Percentiles rank a stretch among this genome's conserved stretches.
Conservation (phyloP, 2,329 filamentous ascomycete genomes). For the Phaeosphaeria sp. region DNA sequence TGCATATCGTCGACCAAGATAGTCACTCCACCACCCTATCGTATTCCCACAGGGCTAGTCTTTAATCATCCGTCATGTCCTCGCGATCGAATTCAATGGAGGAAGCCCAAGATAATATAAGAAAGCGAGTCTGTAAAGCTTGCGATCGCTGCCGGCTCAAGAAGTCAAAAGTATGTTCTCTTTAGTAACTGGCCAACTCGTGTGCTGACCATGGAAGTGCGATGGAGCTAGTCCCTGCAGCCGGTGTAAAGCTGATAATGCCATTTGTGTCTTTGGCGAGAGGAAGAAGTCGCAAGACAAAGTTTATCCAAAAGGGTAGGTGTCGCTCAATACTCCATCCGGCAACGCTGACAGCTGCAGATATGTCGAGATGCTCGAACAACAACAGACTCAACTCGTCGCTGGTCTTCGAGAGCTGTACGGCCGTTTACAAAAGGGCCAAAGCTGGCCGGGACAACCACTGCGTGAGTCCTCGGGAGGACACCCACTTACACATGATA, state of each 20-base stretch:
- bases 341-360: constrained; percentile 43
- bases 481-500: constrained; percentile 68
- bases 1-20: constrained; percentile 6
- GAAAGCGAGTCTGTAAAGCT: constrained; percentile 71
- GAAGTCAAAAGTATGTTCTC: constrained; percentile 65
- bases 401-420: constrained; percentile 67
- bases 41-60: neutral
- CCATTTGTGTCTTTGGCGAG: constrained; percentile 70
- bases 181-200: neutral
- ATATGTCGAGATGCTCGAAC: constrained; percentile 71
- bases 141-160: constrained; percentile 71
- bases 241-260: constrained; percentile 68
- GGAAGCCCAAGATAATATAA: constrained; percentile 54
- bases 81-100: constrained; percentile 48
- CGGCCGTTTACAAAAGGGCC: constrained; percentile 57
- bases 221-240: constrained; percentile 67
- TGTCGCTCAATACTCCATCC: neutral
- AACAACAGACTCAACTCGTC: constrained; percentile 68
- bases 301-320: constrained; percentile 70
- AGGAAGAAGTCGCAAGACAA: constrained; percentile 71
- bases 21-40: neutral
- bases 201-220: constrained; percentile 52
- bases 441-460: constrained; percentile 62
- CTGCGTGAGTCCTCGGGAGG: constrained; percentile 60
- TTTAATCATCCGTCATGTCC: constrained; percentile 29